A percentile compares a stretch with the other conserved stretches of the same genome.
Conservation (phyloP, 345 rosid genomes). For the Microthlaspi erraticum region DNA sequence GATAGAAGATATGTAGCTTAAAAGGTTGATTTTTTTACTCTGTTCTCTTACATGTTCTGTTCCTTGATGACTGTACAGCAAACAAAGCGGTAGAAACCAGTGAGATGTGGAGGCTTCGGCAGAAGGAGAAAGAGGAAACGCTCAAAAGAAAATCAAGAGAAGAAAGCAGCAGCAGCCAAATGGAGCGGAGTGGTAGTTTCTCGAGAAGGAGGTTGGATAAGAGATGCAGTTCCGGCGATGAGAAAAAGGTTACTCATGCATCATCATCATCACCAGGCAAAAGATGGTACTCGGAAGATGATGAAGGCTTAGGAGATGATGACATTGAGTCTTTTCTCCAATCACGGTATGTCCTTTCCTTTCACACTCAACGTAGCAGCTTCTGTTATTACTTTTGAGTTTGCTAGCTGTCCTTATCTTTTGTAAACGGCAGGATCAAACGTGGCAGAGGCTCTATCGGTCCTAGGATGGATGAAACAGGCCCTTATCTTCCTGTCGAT, state of each 20-base stretch:
- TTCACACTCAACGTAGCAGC: neutral
- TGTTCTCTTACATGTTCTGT: conserved; percentile 21
- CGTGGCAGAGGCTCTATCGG: conserved; percentile 93
- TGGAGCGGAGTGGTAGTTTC: conserved; percentile 31
- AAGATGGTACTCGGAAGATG: conserved; percentile 45
- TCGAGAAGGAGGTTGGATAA: conserved; percentile 43
- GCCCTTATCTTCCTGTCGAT: conserved; percentile 65
- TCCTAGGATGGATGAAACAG: conserved; percentile 92
- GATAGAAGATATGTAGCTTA: neutral
- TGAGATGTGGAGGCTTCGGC: conserved; percentile 84
- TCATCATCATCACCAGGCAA: conserved; percentile 57
- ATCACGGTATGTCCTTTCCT: conserved; percentile 59
- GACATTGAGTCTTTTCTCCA: conserved; percentile 77
- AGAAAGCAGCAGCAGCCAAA: conserved; percentile 44
- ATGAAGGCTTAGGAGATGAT: conserved; percentile 69
- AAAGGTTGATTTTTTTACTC: neutral
- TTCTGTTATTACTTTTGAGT: neutral
- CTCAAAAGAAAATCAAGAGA: conserved; percentile 52
- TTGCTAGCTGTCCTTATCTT: conserved; percentile 12
- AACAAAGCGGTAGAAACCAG: conserved; percentile 81
- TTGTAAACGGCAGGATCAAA: conserved; percentile 57
- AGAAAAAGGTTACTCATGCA: conserved; percentile 31
- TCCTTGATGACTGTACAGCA: conserved; percentile 50
- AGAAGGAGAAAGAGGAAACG: conserved; percentile 68
- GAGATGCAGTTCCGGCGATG: conserved; percentile 43